Percentiles rank a stretch among this genome's conserved stretches.
Conservation (phyloP, 352 stramenopile genomes). For the Phytopythium mirpurense region DNA sequence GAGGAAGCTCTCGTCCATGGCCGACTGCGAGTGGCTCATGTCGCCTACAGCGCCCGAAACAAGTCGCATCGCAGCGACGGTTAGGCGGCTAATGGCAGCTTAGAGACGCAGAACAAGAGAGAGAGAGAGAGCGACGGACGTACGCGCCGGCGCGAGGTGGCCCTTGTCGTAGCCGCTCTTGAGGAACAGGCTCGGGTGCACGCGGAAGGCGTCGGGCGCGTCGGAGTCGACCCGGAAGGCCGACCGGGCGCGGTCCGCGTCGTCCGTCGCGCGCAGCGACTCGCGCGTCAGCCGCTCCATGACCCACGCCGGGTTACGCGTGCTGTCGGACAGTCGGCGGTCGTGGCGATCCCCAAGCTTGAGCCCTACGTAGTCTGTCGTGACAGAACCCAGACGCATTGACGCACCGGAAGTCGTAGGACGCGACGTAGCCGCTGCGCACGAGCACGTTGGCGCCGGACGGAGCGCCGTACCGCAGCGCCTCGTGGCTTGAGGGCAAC, state of each 20-base stretch:
- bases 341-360: too few relatives aligned
- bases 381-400: too few relatives aligned
- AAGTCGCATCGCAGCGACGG: background rate
- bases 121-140: too few relatives aligned
- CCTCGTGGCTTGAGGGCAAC: conserved; percentile 40
- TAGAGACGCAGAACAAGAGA: too few relatives aligned
- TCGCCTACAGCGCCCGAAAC: conserved; percentile 43
- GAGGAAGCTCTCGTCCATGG: conserved; percentile 93
- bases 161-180: conserved; percentile 94
- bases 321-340: too few relatives aligned
- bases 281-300: conserved; percentile 77
- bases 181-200: conserved; percentile 84
- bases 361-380: too few relatives aligned
- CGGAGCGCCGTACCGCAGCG: conserved; percentile 64
- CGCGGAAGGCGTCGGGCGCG: conserved; percentile 75
- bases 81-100: too few relatives aligned
- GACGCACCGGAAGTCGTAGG: conserved; percentile 76
- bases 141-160: conserved; percentile 89
- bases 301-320: conserved; percentile 83
- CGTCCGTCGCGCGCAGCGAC: conserved; percentile 57
- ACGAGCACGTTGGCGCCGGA: conserved; percentile 68
- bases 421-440: conserved; percentile 75
- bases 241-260: conserved; percentile 77
- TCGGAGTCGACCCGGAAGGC: conserved; percentile 81
- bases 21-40: conserved; percentile 74